These are phyloP conservation scores for Hypoxylon fragiforme DNA, from an alignment of 495 filamentous ascomycete species.

Conservation along the genomic window DNA sequence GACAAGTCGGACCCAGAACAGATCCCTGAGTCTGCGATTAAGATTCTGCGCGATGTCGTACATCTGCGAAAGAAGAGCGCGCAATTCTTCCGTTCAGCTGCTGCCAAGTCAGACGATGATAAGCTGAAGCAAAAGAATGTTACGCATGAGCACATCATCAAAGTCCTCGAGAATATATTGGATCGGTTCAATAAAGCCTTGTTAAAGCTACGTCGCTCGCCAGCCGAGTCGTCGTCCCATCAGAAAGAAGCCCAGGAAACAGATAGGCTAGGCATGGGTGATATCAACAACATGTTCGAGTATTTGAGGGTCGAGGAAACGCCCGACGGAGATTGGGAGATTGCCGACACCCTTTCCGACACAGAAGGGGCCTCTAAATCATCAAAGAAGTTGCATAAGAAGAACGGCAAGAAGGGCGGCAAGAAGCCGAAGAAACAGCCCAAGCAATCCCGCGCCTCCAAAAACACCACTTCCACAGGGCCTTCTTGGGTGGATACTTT, in stretches of 20 bases:
- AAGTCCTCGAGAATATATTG: conserved; percentile 33
- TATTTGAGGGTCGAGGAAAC: conserved; percentile 28
- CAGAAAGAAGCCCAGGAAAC: neutral
- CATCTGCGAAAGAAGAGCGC: conserved; percentile 34
- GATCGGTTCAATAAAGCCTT: conserved; percentile 20
- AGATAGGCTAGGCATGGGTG: conserved; percentile 5
- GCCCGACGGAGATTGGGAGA: conserved; percentile 6
- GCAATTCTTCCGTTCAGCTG: conserved; percentile 25
- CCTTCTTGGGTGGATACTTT: conserved; percentile 28
- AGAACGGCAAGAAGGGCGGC: conserved; percentile 23
- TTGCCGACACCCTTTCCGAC: conserved; percentile 10
- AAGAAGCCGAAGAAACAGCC: conserved; percentile 26
- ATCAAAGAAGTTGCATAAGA: conserved; percentile 7
- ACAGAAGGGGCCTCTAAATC: neutral
- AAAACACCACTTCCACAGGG: neutral
- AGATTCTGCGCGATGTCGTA: conserved; percentile 36
- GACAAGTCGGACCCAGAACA: conserved; percentile 29
- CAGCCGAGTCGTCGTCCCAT: neutral
- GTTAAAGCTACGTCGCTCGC: neutral
- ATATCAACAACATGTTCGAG: conserved; percentile 38
- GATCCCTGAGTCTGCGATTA: conserved; percentile 30
- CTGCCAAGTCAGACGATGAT: conserved; percentile 14
- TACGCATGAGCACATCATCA: conserved; percentile 32
- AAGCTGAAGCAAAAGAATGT: conserved; percentile 28
- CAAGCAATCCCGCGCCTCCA: conserved; percentile 18